Evolutionary conservation across 2,329 filamentous ascomycete species (phyloP), one percentile per base, ranked within the genome.

Genomic region (Aspergillus calidoustus): DNA sequence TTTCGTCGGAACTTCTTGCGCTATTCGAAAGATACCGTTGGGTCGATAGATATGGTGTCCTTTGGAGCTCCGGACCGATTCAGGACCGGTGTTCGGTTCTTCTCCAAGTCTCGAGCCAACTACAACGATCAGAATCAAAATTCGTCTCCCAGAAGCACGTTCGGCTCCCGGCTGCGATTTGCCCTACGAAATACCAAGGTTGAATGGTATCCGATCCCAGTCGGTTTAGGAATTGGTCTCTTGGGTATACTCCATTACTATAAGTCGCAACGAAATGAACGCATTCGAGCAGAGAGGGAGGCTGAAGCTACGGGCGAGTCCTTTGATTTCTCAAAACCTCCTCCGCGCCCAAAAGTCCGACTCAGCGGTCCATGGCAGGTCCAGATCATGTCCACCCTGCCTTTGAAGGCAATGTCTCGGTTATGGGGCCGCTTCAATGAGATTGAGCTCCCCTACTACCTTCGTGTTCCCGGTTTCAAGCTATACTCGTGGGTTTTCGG

Each of bases 361-460:
- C 92, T 91, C 2, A 91, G 91, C 60, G 93, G 93, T 28, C 92
- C 93, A 76, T 97, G 93, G 91, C 91, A 94, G 73, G 91, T 97
- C 55, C 91, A 93, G 74, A 86, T 97, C 75, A 96, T 97, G 91
- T 96, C 92, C 7, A 96, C 92, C 2, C 81, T 97, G 63, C 93
- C 93, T 38, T 83, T 97, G 64, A 97, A 97, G 80, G 93, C 92
- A 41, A 85, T 97, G 49, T 97, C 93, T 38, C 87, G 93, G 51
- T 74, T 96, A 66, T 97, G 93, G 93, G 93, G 93, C 43, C 87
- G 84, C 55, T 96, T 97, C 82, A 97, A 97, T 76, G 93, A 96
- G 76, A 81, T 97, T 52, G 88, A 88, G 11, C 90, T 97, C 43
- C 93, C 93, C 0, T 94, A 95, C 79, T 93, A 92, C 75, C 83